Conservation (phyloP, 345 rosid genomes). For the Cardamine occulta region DNA sequence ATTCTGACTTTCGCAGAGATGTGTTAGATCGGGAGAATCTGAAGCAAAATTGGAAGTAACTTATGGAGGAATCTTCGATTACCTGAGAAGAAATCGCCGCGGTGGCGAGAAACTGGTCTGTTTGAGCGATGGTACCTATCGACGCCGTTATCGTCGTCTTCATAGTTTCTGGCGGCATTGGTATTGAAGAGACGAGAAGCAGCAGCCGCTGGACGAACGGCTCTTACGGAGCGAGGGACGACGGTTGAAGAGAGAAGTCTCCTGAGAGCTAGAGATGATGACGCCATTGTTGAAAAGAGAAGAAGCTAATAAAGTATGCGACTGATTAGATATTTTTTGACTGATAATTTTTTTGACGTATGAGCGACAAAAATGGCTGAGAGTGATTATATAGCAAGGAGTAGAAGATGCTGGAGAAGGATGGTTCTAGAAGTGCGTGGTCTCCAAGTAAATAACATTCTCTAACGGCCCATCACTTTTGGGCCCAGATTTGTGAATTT, state of each 20-base stretch:
- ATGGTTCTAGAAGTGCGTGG: slow-evolving; percentile 32
- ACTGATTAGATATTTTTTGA: not conserved
- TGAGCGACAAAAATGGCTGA: not conserved
- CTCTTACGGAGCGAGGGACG: slow-evolving; percentile 18
- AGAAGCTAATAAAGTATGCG: not conserved
- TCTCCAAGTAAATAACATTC: not conserved
- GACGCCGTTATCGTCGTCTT: not conserved
- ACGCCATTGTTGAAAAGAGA: slow-evolving; percentile 41
- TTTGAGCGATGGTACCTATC: not conserved
- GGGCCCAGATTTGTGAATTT: slow-evolving; percentile 20
- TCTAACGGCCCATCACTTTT: slow-evolving; percentile 8
- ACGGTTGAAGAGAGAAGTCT: slow-evolving; percentile 43
- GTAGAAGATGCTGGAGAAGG: slow-evolving; percentile 4
- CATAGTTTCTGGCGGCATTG: slow-evolving; percentile 33
- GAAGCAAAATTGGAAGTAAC: not conserved
- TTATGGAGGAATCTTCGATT: not conserved
- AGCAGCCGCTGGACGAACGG: slow-evolving; percentile 32
- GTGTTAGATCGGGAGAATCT: not conserved
- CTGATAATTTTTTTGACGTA: no score
- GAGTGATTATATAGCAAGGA: not conserved
- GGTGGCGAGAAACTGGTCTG: slow-evolving; percentile 7
- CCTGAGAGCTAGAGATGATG: slow-evolving; percentile 42
- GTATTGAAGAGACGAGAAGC: slow-evolving; percentile 48
- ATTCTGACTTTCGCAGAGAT: no score
- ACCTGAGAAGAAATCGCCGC: slow-evolving; percentile 28